Conservation (phyloP, 2,329 filamentous ascomycete genomes). For the Rhexocercosporidium sp. region DNA sequence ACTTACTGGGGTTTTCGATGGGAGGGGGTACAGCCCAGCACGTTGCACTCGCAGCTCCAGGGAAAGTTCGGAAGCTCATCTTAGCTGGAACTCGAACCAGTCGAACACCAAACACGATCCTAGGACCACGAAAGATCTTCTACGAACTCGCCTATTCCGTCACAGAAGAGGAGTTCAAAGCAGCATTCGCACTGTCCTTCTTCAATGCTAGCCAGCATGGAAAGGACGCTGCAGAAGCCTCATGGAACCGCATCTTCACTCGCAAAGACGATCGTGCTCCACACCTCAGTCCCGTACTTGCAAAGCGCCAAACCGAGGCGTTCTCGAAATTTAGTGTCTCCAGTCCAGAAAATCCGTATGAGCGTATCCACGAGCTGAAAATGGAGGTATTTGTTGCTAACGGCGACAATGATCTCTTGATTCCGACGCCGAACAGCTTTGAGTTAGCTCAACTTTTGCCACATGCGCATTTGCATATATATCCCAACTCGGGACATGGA, state of each 20-base stretch:
- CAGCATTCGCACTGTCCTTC: constrained; percentile 44
- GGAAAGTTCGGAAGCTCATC: constrained; percentile 39
- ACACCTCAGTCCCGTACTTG: constrained; percentile 19
- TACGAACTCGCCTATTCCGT: constrained; percentile 42
- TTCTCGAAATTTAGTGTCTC: constrained; percentile 22
- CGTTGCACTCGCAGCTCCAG: constrained; percentile 40
- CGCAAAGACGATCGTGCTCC: constrained; percentile 23
- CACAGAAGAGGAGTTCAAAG: constrained; percentile 43
- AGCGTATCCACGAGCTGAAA: constrained; percentile 38
- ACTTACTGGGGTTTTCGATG: constrained; percentile 47
- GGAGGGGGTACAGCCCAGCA: constrained; percentile 43
- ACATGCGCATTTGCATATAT: constrained; percentile 27
- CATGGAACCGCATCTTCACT: constrained; percentile 42
- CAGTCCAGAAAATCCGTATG: constrained; percentile 26
- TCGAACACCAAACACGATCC: constrained; percentile 32
- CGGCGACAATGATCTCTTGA: constrained; percentile 30
- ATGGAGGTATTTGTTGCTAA: constrained; percentile 42
- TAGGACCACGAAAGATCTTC: constrained; percentile 39
- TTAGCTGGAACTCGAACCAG: constrained; percentile 39
- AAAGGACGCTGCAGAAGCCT: constrained; percentile 41
- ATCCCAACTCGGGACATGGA: constrained; percentile 32
- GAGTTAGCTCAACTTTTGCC: constrained; percentile 21
- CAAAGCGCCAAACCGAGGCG: constrained; percentile 23
- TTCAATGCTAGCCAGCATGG: constrained; percentile 44
- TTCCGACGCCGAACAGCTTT: constrained; percentile 31